Evolutionary conservation across 2,329 filamentous ascomycete species (phyloP).

Genomic region (Drechslerella stenobrocha): DNA sequence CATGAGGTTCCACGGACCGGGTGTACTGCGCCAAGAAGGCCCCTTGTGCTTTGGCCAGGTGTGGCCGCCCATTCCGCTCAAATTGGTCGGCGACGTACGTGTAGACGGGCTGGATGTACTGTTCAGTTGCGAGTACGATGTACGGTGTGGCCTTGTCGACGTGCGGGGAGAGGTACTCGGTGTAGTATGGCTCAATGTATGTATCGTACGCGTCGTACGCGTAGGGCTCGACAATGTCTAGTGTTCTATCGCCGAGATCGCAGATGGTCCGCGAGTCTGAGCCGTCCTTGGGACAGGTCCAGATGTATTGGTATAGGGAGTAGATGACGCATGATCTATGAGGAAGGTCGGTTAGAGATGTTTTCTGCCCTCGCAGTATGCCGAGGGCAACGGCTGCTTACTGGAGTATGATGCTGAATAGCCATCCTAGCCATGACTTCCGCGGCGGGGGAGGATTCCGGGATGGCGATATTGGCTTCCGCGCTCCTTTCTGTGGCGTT

Average conservation of each 20-base stretch:
- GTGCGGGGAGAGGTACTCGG: constrained; percentile 68
- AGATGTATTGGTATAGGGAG: constrained; percentile 43
- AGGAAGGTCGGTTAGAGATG: not conserved
- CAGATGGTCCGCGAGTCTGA: constrained; percentile 71
- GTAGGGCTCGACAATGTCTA: constrained; percentile 70
- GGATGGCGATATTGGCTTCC: constrained; percentile 51
- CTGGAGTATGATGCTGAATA: constrained; percentile 23
- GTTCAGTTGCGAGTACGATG: constrained; percentile 66
- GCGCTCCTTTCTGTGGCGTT: constrained; percentile 23
- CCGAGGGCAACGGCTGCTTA: not conserved
- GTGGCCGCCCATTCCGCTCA: constrained; percentile 76
- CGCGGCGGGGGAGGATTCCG: constrained; percentile 32
- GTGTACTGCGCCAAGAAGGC: constrained; percentile 54
- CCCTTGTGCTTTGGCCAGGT: constrained; percentile 67
- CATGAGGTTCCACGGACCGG: constrained; percentile 45
- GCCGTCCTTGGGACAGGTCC: constrained; percentile 50
- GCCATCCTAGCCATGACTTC: constrained; percentile 21
- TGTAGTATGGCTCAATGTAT: constrained; percentile 81
- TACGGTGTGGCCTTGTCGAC: constrained; percentile 65
- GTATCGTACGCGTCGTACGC: constrained; percentile 80
- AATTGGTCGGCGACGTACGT: constrained; percentile 67
- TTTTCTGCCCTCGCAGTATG: not conserved
- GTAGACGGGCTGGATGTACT: constrained; percentile 59
- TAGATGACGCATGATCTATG: constrained; percentile 35
- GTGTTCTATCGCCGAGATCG: constrained; percentile 74